phyloP scores from a whole-genome alignment of 2,329 filamentous ascomycete genomes.

The Clarireedia paspali region DNA sequence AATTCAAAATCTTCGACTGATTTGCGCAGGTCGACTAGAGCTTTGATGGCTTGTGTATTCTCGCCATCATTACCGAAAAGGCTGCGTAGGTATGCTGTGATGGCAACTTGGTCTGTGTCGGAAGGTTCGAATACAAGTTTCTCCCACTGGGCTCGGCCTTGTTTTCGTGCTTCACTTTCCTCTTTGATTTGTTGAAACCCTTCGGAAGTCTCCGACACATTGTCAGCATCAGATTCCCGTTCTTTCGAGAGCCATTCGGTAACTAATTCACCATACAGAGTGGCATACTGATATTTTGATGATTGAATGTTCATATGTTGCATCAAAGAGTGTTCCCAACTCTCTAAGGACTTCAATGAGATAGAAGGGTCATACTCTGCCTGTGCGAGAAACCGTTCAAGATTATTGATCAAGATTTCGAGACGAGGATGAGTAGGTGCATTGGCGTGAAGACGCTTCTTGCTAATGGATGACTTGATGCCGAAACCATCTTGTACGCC shows the following conservation, averaged over 20 bases:
- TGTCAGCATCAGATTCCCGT: background rate
- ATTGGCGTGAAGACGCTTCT: constrained; percentile 11
- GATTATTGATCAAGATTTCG: constrained; percentile 31
- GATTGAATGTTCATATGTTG: constrained; percentile 40
- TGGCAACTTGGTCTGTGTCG: constrained; percentile 37
- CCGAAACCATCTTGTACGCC: constrained; percentile 28
- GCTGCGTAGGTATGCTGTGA: constrained; percentile 41
- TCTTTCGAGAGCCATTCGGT: constrained; percentile 43
- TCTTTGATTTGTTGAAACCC: constrained; percentile 32
- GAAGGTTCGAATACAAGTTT: constrained; percentile 43
- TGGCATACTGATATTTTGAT: constrained; percentile 47
- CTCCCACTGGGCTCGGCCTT: constrained; percentile 48
- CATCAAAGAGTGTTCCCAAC: constrained; percentile 41
- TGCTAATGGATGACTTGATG: constrained; percentile 13
- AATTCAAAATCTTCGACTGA: constrained; percentile 33
- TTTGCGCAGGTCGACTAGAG: constrained; percentile 36
- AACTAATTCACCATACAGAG: constrained; percentile 47
- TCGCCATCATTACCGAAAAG: constrained; percentile 36
- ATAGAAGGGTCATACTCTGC: constrained; percentile 46
- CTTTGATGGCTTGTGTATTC: constrained; percentile 33
- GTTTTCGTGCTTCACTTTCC: constrained; percentile 28
- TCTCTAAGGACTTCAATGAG: constrained; percentile 36
- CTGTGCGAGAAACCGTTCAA: constrained; percentile 45
- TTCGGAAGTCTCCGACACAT: background rate
- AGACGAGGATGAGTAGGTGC: constrained; percentile 11